Evolutionary conservation across 2,329 filamentous ascomycete genomes (phyloP).

Genomic region (Trichoderma hamatum): DNA sequence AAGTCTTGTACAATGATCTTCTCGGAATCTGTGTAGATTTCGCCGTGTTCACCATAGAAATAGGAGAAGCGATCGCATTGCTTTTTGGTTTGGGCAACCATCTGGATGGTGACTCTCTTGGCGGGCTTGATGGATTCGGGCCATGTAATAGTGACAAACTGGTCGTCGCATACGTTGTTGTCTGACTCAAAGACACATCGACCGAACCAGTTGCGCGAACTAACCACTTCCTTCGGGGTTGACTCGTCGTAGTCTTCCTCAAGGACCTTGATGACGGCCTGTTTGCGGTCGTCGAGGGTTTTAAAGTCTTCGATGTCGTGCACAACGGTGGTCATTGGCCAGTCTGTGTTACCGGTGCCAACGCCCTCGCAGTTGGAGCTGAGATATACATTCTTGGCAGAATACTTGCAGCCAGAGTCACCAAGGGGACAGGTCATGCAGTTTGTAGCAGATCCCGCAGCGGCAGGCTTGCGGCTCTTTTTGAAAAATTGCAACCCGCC

Average conservation of each 20-base stretch:
- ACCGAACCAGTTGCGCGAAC: constrained; percentile 75
- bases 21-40: constrained; percentile 81
- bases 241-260: constrained; percentile 57
- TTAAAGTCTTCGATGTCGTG: constrained; percentile 86
- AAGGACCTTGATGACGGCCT: constrained; percentile 49
- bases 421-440: constrained; percentile 73
- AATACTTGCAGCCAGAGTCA: constrained; percentile 79
- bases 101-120: constrained; percentile 89
- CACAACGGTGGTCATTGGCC: constrained; percentile 88
- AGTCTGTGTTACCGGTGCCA: constrained; percentile 66
- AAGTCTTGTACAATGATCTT: constrained; percentile 73
- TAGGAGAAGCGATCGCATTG: constrained; percentile 84
- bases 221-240: constrained; percentile 52
- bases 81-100: constrained; percentile 87
- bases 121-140: constrained; percentile 68
- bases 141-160: constrained; percentile 86
- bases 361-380: constrained; percentile 64
- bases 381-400: constrained; percentile 80
- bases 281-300: constrained; percentile 43
- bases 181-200: constrained; percentile 94
- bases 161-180: constrained; percentile 93
- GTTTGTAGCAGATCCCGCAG: constrained; percentile 79
- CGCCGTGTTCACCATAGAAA: constrained; percentile 84
- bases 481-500: constrained; percentile 81
- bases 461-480: constrained; percentile 71